Conservation (phyloP, 2,329 filamentous ascomycete species). For the Cladosporium sp. region DNA sequence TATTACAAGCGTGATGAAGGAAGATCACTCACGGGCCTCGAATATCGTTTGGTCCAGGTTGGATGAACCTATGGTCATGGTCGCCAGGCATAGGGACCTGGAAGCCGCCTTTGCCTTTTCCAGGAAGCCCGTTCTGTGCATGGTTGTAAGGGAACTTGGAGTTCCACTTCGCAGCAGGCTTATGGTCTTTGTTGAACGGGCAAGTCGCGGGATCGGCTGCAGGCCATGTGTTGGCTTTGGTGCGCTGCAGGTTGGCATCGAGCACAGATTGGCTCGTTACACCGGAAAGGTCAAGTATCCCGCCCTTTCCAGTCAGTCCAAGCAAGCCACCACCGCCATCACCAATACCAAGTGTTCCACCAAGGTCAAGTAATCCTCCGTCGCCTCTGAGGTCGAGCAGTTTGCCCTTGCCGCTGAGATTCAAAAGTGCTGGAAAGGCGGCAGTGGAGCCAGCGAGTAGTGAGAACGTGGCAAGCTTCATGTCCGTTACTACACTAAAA, state of each 20-base stretch:
- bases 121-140: conserved; percentile 22
- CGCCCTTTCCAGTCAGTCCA: conserved; percentile 6
- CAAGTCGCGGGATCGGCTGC: conserved; percentile 12
- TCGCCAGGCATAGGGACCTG: conserved; percentile 43
- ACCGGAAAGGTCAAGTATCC: neutral
- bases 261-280: neutral
- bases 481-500: neutral
- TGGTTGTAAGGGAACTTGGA: conserved; percentile 18
- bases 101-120: conserved; percentile 40
- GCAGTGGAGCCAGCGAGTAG: conserved; percentile 8
- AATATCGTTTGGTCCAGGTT: conserved; percentile 39
- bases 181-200: conserved; percentile 10
- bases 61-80: conserved; percentile 36
- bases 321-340: neutral
- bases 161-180: conserved; percentile 16
- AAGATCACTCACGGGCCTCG: conserved; percentile 30
- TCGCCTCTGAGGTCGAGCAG: conserved; percentile 3
- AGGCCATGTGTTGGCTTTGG: conserved; percentile 1
- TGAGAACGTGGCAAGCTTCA: conserved; percentile 16
- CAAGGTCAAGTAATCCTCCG: neutral
- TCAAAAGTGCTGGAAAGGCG: conserved; percentile 12
- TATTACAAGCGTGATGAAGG: conserved; percentile 8
- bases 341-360: neutral
- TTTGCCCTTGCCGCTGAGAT: conserved; percentile 3
- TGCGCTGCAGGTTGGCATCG: neutral